Base-by-base conservation (phyloP, 257 asterid genomes). In the Paraleonurus japonicus region DNA sequence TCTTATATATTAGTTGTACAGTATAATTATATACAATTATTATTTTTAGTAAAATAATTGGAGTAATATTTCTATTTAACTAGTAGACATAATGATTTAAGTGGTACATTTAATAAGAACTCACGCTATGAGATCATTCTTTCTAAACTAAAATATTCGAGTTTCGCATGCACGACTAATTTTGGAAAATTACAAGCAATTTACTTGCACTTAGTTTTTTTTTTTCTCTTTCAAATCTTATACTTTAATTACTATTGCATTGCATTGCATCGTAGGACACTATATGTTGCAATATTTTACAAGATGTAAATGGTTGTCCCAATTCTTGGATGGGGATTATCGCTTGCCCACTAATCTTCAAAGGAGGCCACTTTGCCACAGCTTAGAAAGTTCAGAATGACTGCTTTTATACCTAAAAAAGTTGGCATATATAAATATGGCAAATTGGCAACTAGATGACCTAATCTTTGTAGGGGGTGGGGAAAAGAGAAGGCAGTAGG, bases 401-500 rank as follows among this genome's bases (percentile, higher is more conserved):
- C 62, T 70, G 19, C 16, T 26, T 57, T 45, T 15, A 24, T 55
- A 24, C 51, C 72, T 54, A 41, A 41, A 35, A 57, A 39, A 22
- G 72, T 17, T 26, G 2, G 12, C 67, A 7, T 23, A 16, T 33
- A 32, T 43, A 43, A 13, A 43, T 3, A 47, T 47, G 54, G 20
- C 22, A 47, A 47, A 47, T n/a, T 47, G 65, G 48, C 70, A 67
- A 23, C 11, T 54, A 66, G 17, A 74, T 37, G 15, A 30, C 55
- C 61, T 66, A 19, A 28, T 15, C n/a, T 57, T 43, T 66, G 62
- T 65, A 57, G 73, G 62, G 63, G 65, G 45, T 23, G 55, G 30
- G 74, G 63, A 62, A 19, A 26, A 39, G 54, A 22, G 62, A 61
- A 47, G 16, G 54, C 71, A 32, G 5, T 43, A 71, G 50, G 28